Conservation (phyloP, 345 rosid genomes). For the Excoecaria agallocha region DNA sequence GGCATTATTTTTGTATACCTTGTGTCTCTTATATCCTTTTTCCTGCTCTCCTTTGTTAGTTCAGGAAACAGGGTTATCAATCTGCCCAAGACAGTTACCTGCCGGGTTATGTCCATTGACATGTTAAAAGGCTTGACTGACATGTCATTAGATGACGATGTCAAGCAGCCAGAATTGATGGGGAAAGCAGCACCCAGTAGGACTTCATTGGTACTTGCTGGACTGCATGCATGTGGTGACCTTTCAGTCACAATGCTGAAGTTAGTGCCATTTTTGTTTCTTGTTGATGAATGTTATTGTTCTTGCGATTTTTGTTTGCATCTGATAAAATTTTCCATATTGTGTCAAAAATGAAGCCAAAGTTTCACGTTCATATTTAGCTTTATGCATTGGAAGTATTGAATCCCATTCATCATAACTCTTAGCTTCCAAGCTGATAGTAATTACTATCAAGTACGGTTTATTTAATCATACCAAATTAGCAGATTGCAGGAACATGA, state of each 20-base stretch:
- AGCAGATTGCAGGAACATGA: neutral
- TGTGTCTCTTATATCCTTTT: constrained; percentile 26
- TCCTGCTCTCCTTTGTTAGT: constrained; percentile 41
- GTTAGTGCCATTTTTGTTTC: constrained; percentile 56
- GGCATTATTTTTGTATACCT: constrained; percentile 12
- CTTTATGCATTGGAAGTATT: neutral
- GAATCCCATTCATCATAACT: neutral
- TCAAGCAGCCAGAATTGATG: constrained; percentile 25
- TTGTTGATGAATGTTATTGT: neutral
- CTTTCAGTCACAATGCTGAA: constrained; percentile 86
- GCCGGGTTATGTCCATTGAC: constrained; percentile 60
- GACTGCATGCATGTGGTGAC: constrained; percentile 98
- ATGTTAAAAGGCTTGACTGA: constrained; percentile 56
- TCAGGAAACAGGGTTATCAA: constrained; percentile 50
- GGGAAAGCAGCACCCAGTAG: constrained; percentile 26
- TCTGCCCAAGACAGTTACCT: constrained; percentile 69
- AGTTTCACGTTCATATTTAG: too few species aligned
- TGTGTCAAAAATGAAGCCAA: neutral
- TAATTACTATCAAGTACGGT: neutral
- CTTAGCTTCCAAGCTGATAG: neutral
- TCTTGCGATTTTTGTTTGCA: neutral
- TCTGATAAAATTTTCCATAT: neutral
- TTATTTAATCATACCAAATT: neutral
- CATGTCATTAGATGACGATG: constrained; percentile 31
- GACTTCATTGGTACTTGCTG: constrained; percentile 73